Evolutionary conservation across 345 rosid species (phyloP).

Genomic region (Raphanus sativus): DNA sequence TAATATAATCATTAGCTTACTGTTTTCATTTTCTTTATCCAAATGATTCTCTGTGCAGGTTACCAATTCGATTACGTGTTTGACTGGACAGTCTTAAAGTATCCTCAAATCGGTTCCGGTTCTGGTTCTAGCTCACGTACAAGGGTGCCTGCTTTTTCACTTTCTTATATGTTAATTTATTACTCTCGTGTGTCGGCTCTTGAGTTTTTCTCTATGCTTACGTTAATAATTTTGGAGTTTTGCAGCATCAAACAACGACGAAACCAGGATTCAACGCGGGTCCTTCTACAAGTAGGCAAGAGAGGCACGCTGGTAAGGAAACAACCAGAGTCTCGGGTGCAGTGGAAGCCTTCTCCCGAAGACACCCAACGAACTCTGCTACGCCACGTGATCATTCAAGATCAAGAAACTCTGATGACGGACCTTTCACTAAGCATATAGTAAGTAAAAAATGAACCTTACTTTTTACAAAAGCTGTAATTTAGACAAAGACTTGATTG

Average conservation of each 20-base stretch:
- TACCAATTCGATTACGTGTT: constrained; percentile 77
- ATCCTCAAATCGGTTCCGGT: constrained; percentile 66
- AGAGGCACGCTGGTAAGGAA: constrained; percentile 59
- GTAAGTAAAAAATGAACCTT: constrained; percentile 34
- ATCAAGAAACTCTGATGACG: constrained; percentile 57
- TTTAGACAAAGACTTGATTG: not conserved
- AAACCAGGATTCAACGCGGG: constrained; percentile 52
- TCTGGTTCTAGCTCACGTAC: constrained; percentile 46
- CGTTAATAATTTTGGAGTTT: constrained; percentile 13
- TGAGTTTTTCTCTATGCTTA: constrained; percentile 22
- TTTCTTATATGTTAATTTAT: constrained; percentile 9
- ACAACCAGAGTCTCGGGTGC: constrained; percentile 61
- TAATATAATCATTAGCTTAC: not conserved
- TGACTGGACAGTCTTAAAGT: constrained; percentile 84
- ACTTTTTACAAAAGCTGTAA: not conserved
- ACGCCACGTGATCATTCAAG: constrained; percentile 52
- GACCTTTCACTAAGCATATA: constrained; percentile 54
- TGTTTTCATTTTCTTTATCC: not conserved
- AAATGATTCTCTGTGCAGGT: constrained; percentile 42
- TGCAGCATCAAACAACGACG: constrained; percentile 47
- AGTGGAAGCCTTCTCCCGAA: constrained; percentile 68
- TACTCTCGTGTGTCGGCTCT: not conserved
- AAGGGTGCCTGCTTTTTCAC: constrained; percentile 14
- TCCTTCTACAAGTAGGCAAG: constrained; percentile 54
- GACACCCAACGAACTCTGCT: constrained; percentile 48